phyloP scores from a whole-genome alignment of 2,329 filamentous ascomycete genomes.

The Aspergillus uvarum region DNA sequence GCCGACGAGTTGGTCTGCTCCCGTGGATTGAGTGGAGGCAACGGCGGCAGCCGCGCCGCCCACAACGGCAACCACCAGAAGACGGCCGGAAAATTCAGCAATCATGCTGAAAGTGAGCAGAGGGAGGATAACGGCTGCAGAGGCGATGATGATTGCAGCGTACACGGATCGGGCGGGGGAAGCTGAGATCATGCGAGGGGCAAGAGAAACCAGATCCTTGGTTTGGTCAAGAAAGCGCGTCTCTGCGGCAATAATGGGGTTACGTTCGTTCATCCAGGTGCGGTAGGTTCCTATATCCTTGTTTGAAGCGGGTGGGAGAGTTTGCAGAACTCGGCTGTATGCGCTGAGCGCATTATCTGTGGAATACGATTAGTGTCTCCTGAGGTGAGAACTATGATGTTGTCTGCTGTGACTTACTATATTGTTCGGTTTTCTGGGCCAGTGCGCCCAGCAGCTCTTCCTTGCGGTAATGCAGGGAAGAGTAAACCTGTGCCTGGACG shows the following conservation, averaged over 20 bases:
- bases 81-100: constrained; percentile 56
- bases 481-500: constrained; percentile 50
- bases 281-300: constrained; percentile 54
- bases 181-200: constrained; percentile 20
- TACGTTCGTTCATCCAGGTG: constrained; percentile 53
- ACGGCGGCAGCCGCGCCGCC: constrained; percentile 47
- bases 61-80: constrained; percentile 57
- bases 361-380: not conserved
- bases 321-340: constrained; percentile 50
- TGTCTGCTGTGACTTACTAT: constrained; percentile 48
- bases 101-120: constrained; percentile 60
- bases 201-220: constrained; percentile 46
- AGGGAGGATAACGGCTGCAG: constrained; percentile 56
- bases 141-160: constrained; percentile 48
- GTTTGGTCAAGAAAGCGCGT: constrained; percentile 53
- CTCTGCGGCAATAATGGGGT: constrained; percentile 53
- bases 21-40: constrained; percentile 37
- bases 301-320: constrained; percentile 45
- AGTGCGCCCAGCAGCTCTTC: constrained; percentile 56
- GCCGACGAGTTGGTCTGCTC: constrained; percentile 36
- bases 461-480: constrained; percentile 55
- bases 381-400: not conserved
- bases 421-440: constrained; percentile 60
- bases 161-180: constrained; percentile 30
- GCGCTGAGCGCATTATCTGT: constrained; percentile 44